Conservation (phyloP, 2,329 filamentous ascomycete genomes). For the Lomentospora prolificans region DNA sequence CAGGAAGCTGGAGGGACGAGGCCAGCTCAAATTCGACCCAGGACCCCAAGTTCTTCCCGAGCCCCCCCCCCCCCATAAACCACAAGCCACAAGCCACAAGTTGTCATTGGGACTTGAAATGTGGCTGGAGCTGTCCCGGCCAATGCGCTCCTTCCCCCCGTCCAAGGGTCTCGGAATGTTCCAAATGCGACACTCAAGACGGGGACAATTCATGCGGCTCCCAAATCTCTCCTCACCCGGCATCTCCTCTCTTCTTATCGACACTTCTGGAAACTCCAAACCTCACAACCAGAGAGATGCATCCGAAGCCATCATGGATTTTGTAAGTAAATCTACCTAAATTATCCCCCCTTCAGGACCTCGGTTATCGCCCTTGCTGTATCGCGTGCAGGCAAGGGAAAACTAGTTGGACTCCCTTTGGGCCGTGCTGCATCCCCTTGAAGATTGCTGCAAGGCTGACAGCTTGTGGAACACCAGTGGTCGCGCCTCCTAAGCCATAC, state of each 20-base stretch:
- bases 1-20: too few relatives aligned
- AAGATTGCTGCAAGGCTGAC: slow-evolving; percentile 13
- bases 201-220: slow-evolving; percentile 1
- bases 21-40: too few relatives aligned
- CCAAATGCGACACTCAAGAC: slow-evolving; percentile 3
- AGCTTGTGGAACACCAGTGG: slow-evolving; percentile 36
- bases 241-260: not conserved
- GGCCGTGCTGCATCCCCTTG: slow-evolving; percentile 3
- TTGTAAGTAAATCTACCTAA: slow-evolving; percentile 36
- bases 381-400: not conserved
- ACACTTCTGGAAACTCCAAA: not conserved
- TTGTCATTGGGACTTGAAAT: too few relatives aligned
- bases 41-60: not conserved
- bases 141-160: not conserved
- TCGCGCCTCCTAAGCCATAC: slow-evolving; percentile 56
- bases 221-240: not conserved
- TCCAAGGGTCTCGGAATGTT: slow-evolving; percentile 1
- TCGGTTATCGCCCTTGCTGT: not conserved
- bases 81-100: not conserved
- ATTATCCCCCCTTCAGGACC: not conserved
- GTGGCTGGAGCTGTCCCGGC: not conserved
- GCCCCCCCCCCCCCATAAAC: not conserved
- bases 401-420: not conserved
- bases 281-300: slow-evolving; percentile 28
- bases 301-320: slow-evolving; percentile 42